Base-by-base conservation (phyloP, 805 yeast species). In the Maudiozyma barnettii region DNA sequence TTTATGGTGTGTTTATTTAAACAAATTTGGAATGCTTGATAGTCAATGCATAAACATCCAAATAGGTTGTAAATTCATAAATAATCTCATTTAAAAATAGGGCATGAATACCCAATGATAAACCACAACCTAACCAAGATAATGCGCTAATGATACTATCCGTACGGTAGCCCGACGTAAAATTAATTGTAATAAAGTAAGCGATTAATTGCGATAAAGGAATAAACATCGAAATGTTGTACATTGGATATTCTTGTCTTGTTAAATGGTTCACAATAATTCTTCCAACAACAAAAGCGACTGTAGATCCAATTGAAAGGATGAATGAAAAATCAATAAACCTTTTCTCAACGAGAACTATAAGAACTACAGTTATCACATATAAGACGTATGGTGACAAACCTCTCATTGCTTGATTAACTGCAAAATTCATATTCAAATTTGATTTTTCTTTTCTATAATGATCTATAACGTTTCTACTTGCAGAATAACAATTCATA, bases 241-340 rank as follows among this genome's bases (percentile, higher is more conserved):
- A 57, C 61, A 71, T 67, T 43, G 98, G 97, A 72, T 85, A 89
- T 13, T 70, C 66, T 63, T 85, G 95, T 44, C 75, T 68, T 0
- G 96, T 86, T 54, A 91, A 76, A 64, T 90, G 98, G 2, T 87
- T 90, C 48, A 83, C 72, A 58, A 90, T 90, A 52, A 90, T 87
- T 61, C 93, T 78, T 4, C 97, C 97, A n/a, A 91, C 97, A 3
- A 79, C 72, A 58, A 85, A 83, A 0, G 98, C 96, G 54, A 84
- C 67, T 1, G 84, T 75, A 45, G 83, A 72, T 1, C 95, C 95
- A 57, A 85, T 79, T 26, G 90, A 76, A 42, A 84, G 59, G 20
- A 81, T 68, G 54, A 83, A 73, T 31, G 95, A 84, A 40, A 86
- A 61, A 38, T 66, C 52, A 30, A 71, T 68, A 19, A 68, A 68